Evolutionary conservation across 495 filamentous ascomycete genomes (phyloP).

Genomic region (Penicillium angulare): DNA sequence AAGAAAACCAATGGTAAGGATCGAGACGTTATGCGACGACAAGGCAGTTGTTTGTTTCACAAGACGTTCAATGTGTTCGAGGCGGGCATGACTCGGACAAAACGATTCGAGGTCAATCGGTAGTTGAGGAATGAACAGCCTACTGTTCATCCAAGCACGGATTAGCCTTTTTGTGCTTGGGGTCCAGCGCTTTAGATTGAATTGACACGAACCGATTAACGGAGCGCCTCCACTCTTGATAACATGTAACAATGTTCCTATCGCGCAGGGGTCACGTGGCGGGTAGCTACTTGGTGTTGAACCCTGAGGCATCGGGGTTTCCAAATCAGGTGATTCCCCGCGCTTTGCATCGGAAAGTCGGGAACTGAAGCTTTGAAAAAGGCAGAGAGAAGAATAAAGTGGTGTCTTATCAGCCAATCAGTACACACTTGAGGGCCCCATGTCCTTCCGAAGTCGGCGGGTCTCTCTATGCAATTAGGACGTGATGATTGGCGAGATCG

Average conservation of each 20-base stretch:
- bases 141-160: no score
- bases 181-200: background rate
- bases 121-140: no score
- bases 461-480: background rate
- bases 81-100: background rate
- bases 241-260: slow-evolving; percentile 17
- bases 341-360: slow-evolving; percentile 10
- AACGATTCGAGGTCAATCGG: no score
- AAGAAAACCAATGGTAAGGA: background rate
- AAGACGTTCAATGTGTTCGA: background rate
- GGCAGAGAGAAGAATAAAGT: background rate
- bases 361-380: background rate
- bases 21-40: background rate
- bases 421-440: background rate
- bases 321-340: slow-evolving; percentile 12
- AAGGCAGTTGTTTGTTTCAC: slow-evolving; percentile 1
- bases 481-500: slow-evolving; percentile 13
- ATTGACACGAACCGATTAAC: background rate
- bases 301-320: no score
- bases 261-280: slow-evolving; percentile 12
- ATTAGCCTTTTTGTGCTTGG: background rate
- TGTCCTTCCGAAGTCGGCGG: slow-evolving; percentile 24
- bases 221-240: background rate
- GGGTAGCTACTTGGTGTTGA: no score
- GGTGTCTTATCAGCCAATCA: background rate